Base-by-base conservation (phyloP, 805 yeast species). In the Spathaspora gorwiae region DNA sequence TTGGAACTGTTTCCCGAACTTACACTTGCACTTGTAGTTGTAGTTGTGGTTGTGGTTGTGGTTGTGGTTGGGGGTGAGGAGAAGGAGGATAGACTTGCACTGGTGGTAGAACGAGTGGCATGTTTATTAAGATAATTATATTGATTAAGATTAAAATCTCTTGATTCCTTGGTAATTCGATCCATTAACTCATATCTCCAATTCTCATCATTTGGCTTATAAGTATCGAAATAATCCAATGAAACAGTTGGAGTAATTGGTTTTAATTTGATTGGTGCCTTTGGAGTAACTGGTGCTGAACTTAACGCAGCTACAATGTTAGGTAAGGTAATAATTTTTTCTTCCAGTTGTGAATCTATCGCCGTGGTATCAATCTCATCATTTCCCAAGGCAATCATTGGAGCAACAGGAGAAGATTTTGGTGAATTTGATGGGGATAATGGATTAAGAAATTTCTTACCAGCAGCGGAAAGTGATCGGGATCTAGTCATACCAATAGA, bases 181-280 rank as follows among this genome's bases (percentile, higher is more conserved):
- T 68, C 73, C 47, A 70, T 54, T 26, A 70, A 51, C 43, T 70
- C 75, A 49, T 59, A 68, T 37, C 73, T 55, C 75, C 75, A 70
- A 51, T 69, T 67, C 47, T 67, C 73, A 48, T 70, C 75, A 48
- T 68, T 65, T 15, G 75, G 74, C 50, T 70, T 69, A 54, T 69
- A 70, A 6, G 76, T 71, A 50, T 71, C 76, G 44, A 68, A 70
- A 43, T 70, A 71, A 46, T 70, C 73, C 40, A 70, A 61, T 9
- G 73, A 67, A 2, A 69, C 71, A 1, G 75, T 68, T 26, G 76
- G 75, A 8, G 69, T 56, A 32, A 68, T 60, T 30, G 68, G 65
- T 43, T 64, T 62, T 44, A 60, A 55, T 44, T 55, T 57, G 33
- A 55, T 46, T 26, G 57, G 57, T 13, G 51, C 46, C 40, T 47